These are phyloP conservation scores for Gyrodon lividus DNA, from an alignment of 768 basidiomycete species.

Conservation along the genomic window DNA sequence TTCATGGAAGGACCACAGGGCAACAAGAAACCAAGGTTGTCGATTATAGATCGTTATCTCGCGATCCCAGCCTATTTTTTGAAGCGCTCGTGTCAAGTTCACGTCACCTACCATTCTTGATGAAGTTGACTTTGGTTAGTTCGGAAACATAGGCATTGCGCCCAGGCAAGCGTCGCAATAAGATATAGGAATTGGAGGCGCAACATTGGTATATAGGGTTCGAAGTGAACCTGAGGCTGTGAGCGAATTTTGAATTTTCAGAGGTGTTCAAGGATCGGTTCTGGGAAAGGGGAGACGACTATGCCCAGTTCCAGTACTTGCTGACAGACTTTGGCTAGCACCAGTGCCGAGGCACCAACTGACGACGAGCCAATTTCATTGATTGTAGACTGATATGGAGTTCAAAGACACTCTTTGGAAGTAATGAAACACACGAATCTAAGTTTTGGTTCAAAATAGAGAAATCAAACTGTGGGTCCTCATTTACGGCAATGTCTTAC, in stretches of 20 bases:
- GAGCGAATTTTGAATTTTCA: neutral
- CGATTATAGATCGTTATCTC: conserved; percentile 27
- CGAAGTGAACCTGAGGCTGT: no score
- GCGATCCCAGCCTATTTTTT: conserved; percentile 26
- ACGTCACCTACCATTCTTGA: conserved; percentile 26
- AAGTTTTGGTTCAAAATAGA: conserved; percentile 27
- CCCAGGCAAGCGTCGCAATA: neutral
- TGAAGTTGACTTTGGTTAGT: neutral
- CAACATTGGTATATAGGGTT: no score
- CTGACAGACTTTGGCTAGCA: no score
- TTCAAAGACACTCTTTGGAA: neutral
- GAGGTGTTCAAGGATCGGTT: neutral
- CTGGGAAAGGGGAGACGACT: no score
- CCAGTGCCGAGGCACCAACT: no score
- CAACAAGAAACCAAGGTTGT: no score
- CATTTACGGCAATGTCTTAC: conserved; percentile 28
- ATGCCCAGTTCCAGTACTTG: no score
- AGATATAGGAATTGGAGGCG: conserved; percentile 4
- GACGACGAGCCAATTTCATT: conserved; percentile 28
- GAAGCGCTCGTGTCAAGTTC: conserved; percentile 17
- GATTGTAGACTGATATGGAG: conserved; percentile 23
- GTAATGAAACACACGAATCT: conserved; percentile 22
- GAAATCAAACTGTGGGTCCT: conserved; percentile 23
- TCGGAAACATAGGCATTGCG: conserved; percentile 11
- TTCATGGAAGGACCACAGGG: no score